Conservation (phyloP, 1,139 yeast genomes). For the Nakaseomyces nivariensis region DNA sequence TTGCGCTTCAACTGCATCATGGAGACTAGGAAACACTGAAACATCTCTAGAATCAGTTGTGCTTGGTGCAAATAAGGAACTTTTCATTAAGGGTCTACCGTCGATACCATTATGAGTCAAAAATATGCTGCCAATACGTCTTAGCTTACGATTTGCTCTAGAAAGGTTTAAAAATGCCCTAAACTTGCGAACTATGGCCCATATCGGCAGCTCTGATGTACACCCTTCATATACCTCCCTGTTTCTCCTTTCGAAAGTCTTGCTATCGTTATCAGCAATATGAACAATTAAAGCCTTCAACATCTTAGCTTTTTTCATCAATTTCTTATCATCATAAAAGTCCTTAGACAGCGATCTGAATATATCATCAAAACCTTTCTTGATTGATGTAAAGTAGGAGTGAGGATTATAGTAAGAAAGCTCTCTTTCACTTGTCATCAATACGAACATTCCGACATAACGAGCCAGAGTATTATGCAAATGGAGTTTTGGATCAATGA, state of each 20-base stretch:
- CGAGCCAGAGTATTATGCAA: slow-evolving; percentile 50
- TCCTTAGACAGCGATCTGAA: too few relatives aligned
- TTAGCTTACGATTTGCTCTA: slow-evolving; percentile 43
- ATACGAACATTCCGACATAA: slow-evolving; percentile 44
- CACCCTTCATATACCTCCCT: slow-evolving; percentile 37
- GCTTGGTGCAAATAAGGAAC: slow-evolving; percentile 36
- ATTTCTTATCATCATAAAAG: slow-evolving; percentile 11
- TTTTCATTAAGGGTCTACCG: slow-evolving; percentile 36
- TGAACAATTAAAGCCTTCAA: slow-evolving; percentile 9
- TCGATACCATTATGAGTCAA: slow-evolving; percentile 25
- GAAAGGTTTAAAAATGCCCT: slow-evolving; percentile 49
- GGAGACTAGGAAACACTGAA: slow-evolving; percentile 34
- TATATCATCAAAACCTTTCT: slow-evolving; percentile 7
- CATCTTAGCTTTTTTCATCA: slow-evolving; percentile 10
- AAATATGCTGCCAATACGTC: slow-evolving; percentile 40
- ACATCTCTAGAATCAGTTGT: slow-evolving; percentile 26
- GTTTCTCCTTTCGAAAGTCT: slow-evolving; percentile 17
- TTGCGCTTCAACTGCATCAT: slow-evolving; percentile 30
- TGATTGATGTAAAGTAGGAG: slow-evolving; percentile 23
- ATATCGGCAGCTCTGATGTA: slow-evolving; percentile 63
- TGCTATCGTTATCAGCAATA: slow-evolving; percentile 11
- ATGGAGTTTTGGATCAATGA: slow-evolving; percentile 45
- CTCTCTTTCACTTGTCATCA: slow-evolving; percentile 47
- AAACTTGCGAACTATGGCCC: slow-evolving; percentile 46
- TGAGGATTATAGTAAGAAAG: slow-evolving; percentile 31